Conservation (phyloP, 2,329 filamentous ascomycete species). For the Fusarium lateritium region DNA sequence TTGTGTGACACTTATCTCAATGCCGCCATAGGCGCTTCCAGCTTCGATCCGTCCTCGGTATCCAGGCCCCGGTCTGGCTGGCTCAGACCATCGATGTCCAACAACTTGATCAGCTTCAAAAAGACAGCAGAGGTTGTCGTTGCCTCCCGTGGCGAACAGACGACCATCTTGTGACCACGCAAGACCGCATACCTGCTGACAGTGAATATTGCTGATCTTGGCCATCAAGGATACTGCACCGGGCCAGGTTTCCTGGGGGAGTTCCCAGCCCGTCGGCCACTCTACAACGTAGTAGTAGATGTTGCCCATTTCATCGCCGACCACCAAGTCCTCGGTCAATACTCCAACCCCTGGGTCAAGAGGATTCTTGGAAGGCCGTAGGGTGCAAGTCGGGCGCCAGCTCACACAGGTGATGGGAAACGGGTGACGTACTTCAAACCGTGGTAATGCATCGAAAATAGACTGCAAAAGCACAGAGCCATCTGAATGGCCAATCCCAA, state of each 20-base stretch:
- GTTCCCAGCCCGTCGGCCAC: slow-evolving; percentile 79
- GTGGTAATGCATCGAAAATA: slow-evolving; percentile 76
- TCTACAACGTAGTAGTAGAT: slow-evolving; percentile 93
- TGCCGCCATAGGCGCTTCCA: slow-evolving; percentile 21
- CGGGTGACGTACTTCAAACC: slow-evolving; percentile 82
- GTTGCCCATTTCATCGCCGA: slow-evolving; percentile 86
- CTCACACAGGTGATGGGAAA: slow-evolving; percentile 83
- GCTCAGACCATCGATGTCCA: slow-evolving; percentile 18
- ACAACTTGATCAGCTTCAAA: slow-evolving; percentile 78
- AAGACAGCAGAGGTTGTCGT: slow-evolving; percentile 90
- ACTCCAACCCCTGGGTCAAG: slow-evolving; percentile 65
- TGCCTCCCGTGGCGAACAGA: slow-evolving; percentile 88
- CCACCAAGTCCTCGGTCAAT: slow-evolving; percentile 84
- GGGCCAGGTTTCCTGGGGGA: slow-evolving; percentile 77
- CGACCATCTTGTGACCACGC: slow-evolving; percentile 85
- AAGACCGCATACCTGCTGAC: slow-evolving; percentile 93
- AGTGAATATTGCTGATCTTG: slow-evolving; percentile 79
- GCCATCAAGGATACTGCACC: slow-evolving; percentile 84
- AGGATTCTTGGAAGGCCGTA: slow-evolving; percentile 67
- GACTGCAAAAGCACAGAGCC: slow-evolving; percentile 85
- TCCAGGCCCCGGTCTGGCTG: slow-evolving; percentile 2
- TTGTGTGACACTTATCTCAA: slow-evolving; percentile 31
- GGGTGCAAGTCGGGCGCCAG: slow-evolving; percentile 78
- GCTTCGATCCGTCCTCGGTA: slow-evolving; percentile 17
- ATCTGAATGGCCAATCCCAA: slow-evolving; percentile 87